Percentiles rank a stretch among this genome's conserved stretches.
These are phyloP conservation scores for Cryptomeria japonica DNA, from an alignment of 75 land plant genomes.

Conservation along the genomic window DNA sequence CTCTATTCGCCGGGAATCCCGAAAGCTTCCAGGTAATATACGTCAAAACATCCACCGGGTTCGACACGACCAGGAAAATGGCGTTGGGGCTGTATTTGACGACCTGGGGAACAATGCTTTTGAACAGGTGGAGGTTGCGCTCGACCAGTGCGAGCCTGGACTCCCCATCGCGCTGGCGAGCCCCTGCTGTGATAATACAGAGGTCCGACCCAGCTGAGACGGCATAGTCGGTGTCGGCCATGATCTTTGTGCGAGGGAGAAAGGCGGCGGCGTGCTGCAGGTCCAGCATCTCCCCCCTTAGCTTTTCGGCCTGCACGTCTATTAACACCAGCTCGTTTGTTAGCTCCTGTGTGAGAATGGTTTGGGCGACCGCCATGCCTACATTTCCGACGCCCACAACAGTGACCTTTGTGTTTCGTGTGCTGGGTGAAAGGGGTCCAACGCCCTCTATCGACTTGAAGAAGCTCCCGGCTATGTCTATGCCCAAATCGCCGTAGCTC, in stretches of 20 bases:
- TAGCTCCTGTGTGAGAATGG: conserved; percentile 78
- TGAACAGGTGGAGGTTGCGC: conserved; percentile 55
- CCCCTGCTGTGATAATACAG: conserved; percentile 83
- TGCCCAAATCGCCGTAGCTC: neutral
- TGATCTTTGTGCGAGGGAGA: conserved; percentile 66
- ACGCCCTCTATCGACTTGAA: conserved; percentile 49
- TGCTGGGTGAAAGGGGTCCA: conserved; percentile 39
- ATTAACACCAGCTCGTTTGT: conserved; percentile 73
- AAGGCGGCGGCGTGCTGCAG: conserved; percentile 16
- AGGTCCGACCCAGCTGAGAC: conserved; percentile 73
- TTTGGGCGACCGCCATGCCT: conserved; percentile 92
- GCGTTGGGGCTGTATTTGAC: conserved; percentile 55
- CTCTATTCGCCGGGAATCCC: conserved; percentile 76
- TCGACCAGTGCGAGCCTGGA: conserved; percentile 68
- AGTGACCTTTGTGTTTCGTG: conserved; percentile 61
- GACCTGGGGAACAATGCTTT: conserved; percentile 54
- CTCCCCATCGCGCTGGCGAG: conserved; percentile 73
- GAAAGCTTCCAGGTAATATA: conserved; percentile 81
- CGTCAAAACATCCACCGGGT: conserved; percentile 81
- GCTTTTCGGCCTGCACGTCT: conserved; percentile 34
- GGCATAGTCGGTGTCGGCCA: conserved; percentile 61
- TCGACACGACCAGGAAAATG: conserved; percentile 72
- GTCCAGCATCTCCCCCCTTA: no score
- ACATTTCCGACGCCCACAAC: conserved; percentile 88
- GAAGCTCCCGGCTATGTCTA: conserved; percentile 17